Base-by-base conservation (phyloP, 805 yeast genomes). In the Metschnikowia lachancei region DNA sequence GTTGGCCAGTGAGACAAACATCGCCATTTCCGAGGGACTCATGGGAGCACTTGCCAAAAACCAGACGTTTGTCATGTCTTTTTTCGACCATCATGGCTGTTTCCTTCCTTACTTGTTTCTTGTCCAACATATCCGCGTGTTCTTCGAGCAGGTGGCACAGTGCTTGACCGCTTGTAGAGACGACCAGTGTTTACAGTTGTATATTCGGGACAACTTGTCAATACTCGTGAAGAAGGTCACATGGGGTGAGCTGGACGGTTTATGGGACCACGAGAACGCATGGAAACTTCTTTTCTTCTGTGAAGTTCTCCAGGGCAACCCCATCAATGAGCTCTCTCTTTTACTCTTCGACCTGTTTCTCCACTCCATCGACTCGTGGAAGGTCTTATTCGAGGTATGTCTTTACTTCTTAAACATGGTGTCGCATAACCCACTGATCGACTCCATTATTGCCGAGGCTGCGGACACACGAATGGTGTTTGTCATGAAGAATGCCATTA, bases 261-360 rank as follows among this genome's bases (percentile, higher is more conserved):
- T 39, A 8, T 34, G 45, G 50, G 44, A 43, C 11, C 32, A 19
- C 9, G 48, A 43, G n/a, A 35, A 38, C 17, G 36, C 50, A 9
- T 50, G 53, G 53, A 50, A 50, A 26, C 45, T 50, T 14, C 35
- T 34, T 9, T 50, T 50, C 18, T 44, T 44, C 38, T 38, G 49
- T 32, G 49, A 47, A 11, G 42, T 47, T 2, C 45, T 47, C 10
- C 38, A 35, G 22, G 46, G 43, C 2, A 41, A 36, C 3, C 53
- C 49, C 9, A 20, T 44, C n/a, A 31, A 26, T 5, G 53, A 50
- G 17, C 33, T 38, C 24, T 41, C 35, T 2, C 36, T 50, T n/a
- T 14, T 41, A 16, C 26, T 50, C n/a, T 44, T 50, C 11, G 47
- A 47, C 10, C 46, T 32, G 36, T 44, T 50, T 28, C 39, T 50